These are phyloP conservation scores for Daedaleopsis nitida DNA, from an alignment of 768 basidiomycete species.

Conservation along the genomic window DNA sequence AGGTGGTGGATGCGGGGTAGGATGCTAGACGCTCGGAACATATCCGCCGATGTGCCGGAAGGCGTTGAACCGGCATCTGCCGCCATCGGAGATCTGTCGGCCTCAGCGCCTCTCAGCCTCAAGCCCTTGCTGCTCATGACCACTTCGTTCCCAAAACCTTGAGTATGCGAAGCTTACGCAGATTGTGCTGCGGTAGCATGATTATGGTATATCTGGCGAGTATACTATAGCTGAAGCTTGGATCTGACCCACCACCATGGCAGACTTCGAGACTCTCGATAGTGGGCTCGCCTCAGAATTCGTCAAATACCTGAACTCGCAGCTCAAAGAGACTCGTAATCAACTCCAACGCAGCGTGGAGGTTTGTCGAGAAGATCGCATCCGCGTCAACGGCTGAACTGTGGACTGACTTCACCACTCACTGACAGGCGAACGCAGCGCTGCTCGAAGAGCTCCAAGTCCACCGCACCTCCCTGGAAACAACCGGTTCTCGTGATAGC, in stretches of 20 bases:
- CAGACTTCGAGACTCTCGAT: neutral
- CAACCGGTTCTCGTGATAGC: neutral
- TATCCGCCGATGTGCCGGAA: conserved; percentile 13
- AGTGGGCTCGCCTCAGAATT: conserved; percentile 7
- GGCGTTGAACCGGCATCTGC: neutral
- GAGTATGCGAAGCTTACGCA: neutral
- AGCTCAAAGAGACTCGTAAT: conserved; percentile 11
- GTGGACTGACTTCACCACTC: neutral
- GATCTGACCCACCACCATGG: neutral
- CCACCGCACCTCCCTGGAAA: neutral
- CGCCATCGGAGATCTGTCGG: neutral
- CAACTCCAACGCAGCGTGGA: neutral
- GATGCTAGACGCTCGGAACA: conserved; percentile 6
- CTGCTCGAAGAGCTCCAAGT: neutral
- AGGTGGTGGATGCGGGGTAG: conserved; percentile 9
- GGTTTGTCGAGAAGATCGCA: neutral
- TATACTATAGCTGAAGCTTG: neutral
- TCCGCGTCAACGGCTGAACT: neutral
- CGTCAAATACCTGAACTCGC: conserved; percentile 9
- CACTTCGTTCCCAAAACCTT: neutral
- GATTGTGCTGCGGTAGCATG: conserved; percentile 9
- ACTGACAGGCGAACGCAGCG: neutral
- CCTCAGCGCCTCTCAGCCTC: too few species aligned
- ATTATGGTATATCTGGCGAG: neutral
- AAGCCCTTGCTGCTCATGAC: neutral